A percentile compares a stretch with the other conserved stretches of the same genome.
Evolutionary conservation across 305 asterid genomes (phyloP).

Genomic region (Petunia hybrid): DNA sequence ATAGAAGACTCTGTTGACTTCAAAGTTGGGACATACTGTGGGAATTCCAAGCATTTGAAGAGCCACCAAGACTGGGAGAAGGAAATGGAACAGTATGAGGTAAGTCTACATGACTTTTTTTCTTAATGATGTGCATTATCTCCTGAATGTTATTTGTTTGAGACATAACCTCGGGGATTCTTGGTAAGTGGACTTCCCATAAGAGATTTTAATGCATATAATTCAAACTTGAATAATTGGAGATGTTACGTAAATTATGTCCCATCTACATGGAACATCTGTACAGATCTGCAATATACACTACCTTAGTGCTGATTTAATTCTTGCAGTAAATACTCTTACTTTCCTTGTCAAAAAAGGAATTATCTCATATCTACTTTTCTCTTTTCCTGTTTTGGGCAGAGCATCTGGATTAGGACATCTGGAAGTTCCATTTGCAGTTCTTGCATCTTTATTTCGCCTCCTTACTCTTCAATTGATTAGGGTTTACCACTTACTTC

Average conservation of each 20-base stretch:
- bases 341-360: background rate
- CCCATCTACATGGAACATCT: slow-evolving; percentile 11
- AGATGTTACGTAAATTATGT: slow-evolving; percentile 20
- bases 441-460: slow-evolving; percentile 20
- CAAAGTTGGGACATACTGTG: slow-evolving; percentile 72
- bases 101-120: slow-evolving; percentile 46
- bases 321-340: slow-evolving; percentile 22
- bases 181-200: background rate
- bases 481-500: background rate
- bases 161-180: slow-evolving; percentile 22
- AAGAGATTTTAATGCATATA: slow-evolving; percentile 20
- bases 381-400: slow-evolving; percentile 6
- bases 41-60: slow-evolving; percentile 61
- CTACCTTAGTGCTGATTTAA: slow-evolving; percentile 13
- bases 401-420: slow-evolving; percentile 18
- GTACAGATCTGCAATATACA: slow-evolving; percentile 24
- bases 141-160: background rate
- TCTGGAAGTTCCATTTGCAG: background rate
- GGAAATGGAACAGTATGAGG: slow-evolving; percentile 88
- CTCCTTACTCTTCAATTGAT: slow-evolving; percentile 1
- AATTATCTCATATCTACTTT: slow-evolving; percentile 1
- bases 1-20: slow-evolving; percentile 73
- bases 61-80: slow-evolving; percentile 75
- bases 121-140: slow-evolving; percentile 8
- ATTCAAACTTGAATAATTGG: background rate